A percentile compares a stretch with the other conserved stretches of the same genome.
Conservation (phyloP, 805 yeast species). For the Barnettozyma wickerhamii region DNA sequence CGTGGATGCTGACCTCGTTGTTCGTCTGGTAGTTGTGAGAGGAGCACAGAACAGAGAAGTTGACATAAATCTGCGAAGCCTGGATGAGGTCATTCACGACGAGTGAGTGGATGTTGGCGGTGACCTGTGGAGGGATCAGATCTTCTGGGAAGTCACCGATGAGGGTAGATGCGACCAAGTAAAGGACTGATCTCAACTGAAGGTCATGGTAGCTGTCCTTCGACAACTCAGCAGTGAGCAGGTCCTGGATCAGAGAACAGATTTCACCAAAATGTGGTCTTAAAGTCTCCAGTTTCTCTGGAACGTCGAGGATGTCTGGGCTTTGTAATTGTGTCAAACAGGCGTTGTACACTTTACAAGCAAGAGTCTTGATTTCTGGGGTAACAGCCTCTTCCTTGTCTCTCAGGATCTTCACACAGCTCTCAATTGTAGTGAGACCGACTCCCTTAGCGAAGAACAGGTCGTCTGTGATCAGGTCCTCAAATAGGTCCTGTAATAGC, state of each 20-base stretch:
- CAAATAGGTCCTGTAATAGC: slow-evolving; percentile 72
- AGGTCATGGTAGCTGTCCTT: slow-evolving; percentile 10
- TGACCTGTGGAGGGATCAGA: slow-evolving; percentile 14
- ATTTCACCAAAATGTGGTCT: slow-evolving; percentile 22
- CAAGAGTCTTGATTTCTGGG: slow-evolving; percentile 39
- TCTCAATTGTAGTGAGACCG: slow-evolving; percentile 49
- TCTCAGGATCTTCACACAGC: slow-evolving; percentile 41
- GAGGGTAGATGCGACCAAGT: slow-evolving; percentile 15
- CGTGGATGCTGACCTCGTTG: slow-evolving; percentile 13
- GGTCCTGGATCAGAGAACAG: slow-evolving; percentile 5
- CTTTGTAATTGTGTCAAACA: slow-evolving; percentile 50
- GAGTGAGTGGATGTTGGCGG: slow-evolving; percentile 6
- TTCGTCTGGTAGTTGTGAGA: slow-evolving; percentile 7
- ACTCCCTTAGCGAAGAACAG: slow-evolving; percentile 78
- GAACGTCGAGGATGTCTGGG: slow-evolving; percentile 40
- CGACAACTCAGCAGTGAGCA: slow-evolving; percentile 11
- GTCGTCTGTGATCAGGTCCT: slow-evolving; percentile 80
- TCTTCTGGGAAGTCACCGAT: slow-evolving; percentile 23
- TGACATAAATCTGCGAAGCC: slow-evolving; percentile 9
- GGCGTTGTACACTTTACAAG: slow-evolving; percentile 48
- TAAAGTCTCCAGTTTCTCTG: slow-evolving; percentile 29
- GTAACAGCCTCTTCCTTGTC: slow-evolving; percentile 15
- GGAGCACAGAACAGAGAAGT: slow-evolving; percentile 13
- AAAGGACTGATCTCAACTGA: slow-evolving; percentile 15
- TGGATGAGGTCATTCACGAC: slow-evolving; percentile 14